Evolutionary conservation across 257 asterid genomes (phyloP), one percentile per base, ranked within the genome.

Genomic region (Solanum chaucha): DNA sequence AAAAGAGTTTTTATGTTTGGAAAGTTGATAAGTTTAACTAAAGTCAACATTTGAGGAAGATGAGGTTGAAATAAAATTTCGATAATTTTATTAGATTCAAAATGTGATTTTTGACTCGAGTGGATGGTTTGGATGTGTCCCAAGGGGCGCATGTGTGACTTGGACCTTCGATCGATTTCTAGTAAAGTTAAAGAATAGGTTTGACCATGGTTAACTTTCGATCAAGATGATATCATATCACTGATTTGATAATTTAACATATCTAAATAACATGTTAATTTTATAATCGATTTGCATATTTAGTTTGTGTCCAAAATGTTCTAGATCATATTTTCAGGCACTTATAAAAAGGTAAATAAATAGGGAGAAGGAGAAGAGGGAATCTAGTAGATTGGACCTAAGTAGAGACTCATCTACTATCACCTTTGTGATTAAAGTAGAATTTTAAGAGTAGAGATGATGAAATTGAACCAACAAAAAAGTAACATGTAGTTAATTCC

Each of bases 381-480:
- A 46, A 46, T 46, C 55, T 5, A 46, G 5, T 17, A 46, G 0
- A 46, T 46, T 46, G 55, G 5, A 46, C 55, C 15, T 0, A 12
- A 46, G 55, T 46, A 46, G 55, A 46, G 5, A 44, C 55, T 5
- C 17, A 44, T 44, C 55, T 44, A 12, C 55, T 44, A 44, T 10
- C 48, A 3, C 14, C 48, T 41, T 41, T 41, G 48, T 41, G 14
- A 41, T 41, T 41, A 41, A 41, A 41, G 48, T 41, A 41, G 48
- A 41, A 41, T 41, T 41, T 41, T 41, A 13, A 41, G 48, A 10
- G 14, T 41, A 41, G 14, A 41, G 48, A 41, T 41, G 14, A 41
- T 10, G 14, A 41, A 41, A 93, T 75, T 0, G 97, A 93, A 5
- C 98, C 98, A 1, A 41, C 14, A 36, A 41, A 10, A 41, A 41